Percentiles rank a stretch among this genome's conserved stretches.
Evolutionary conservation across 495 filamentous ascomycete species (phyloP).

Genomic region (Geopyxis carbonaria): DNA sequence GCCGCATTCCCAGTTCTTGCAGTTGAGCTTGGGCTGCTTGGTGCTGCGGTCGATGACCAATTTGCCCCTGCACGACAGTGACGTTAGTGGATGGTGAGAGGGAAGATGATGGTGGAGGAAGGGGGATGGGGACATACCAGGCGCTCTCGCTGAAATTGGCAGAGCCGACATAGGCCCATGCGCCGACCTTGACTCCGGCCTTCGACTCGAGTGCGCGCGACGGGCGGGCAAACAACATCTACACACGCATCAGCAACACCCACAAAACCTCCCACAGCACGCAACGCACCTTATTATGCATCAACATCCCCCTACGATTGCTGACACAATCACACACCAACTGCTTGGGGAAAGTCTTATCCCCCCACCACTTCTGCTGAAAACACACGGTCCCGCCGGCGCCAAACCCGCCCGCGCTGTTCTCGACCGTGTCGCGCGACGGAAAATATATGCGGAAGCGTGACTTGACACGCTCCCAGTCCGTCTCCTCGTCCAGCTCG

Average conservation of each 20-base stretch:
- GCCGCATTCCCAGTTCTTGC: slow-evolving; percentile 93
- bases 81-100: neutral
- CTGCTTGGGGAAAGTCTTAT: slow-evolving; percentile 46
- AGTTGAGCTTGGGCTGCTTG: slow-evolving; percentile 54
- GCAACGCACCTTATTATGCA: slow-evolving; percentile 59
- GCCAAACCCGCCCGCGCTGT: slow-evolving; percentile 40
- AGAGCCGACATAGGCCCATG: slow-evolving; percentile 82
- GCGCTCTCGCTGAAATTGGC: slow-evolving; percentile 85
- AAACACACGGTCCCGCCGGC: slow-evolving; percentile 72
- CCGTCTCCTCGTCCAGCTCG: slow-evolving; percentile 21
- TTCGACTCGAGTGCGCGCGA: slow-evolving; percentile 18
- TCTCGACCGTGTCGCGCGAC: slow-evolving; percentile 48
- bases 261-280: slow-evolving; percentile 13
- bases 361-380: slow-evolving; percentile 47
- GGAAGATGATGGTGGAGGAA: slow-evolving; percentile 1
- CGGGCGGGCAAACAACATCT: slow-evolving; percentile 50
- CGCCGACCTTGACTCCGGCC: slow-evolving; percentile 20
- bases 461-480: slow-evolving; percentile 30
- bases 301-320: slow-evolving; percentile 46
- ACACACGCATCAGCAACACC: slow-evolving; percentile 9
- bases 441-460: slow-evolving; percentile 70
- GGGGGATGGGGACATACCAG: slow-evolving; percentile 53
- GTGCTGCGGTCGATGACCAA: slow-evolving; percentile 47
- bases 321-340: slow-evolving; percentile 61
- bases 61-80: slow-evolving; percentile 34